Evolutionary conservation across 2,329 filamentous ascomycete species (phyloP), one percentile per base, ranked within the genome.

Genomic region (Arthrobotrys musiformis): DNA sequence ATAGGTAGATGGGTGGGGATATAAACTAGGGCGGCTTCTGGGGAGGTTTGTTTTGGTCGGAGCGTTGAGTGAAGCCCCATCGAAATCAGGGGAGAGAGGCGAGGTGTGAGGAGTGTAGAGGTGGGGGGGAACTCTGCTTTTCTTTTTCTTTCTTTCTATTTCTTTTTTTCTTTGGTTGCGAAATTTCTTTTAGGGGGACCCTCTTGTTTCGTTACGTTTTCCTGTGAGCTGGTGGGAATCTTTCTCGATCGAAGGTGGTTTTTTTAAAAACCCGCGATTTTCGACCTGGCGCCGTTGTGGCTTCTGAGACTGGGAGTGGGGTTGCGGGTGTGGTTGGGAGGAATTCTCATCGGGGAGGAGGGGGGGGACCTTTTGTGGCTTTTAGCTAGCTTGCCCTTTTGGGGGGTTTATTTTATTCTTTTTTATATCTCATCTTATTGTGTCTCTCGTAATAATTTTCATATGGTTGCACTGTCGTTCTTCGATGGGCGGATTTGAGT

Each of bases 1-100:
- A 75, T 28, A 17, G 44, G 50, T 46, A 35, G 35, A 58, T 58
- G 54, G 40, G 50, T 46, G 52, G 69, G 67, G 54, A 70, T 68
- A 79, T 79, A 50, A 76, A 79, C 74, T 79, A 81, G 79, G 79
- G 79, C 79, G 72, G 80, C 80, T 81, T 81, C 79, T 78, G 80
- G 80, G 80, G 80, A 78, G 73, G 73, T 66, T 78, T 66, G 66
- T 42, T 63, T 33, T 30, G 26, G 50, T 72, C 68, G n/a, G n/a
- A n/a, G n/a, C n/a, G n/a, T 63, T 72, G 68, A 63, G 63, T n/a
- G n/a, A 26, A 54, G 26, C 40, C 54, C 54, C 60, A 70, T 66
- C 72, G 48, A 64, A 33, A 11, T 35, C 11, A 69, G 73, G 73
- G 73, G 67, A 78, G 66, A 78, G 73, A 78, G 73, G 73, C 67